Evolutionary conservation across 2,329 filamentous ascomycete species (phyloP).

Genomic region (Aspergillus glaucus): DNA sequence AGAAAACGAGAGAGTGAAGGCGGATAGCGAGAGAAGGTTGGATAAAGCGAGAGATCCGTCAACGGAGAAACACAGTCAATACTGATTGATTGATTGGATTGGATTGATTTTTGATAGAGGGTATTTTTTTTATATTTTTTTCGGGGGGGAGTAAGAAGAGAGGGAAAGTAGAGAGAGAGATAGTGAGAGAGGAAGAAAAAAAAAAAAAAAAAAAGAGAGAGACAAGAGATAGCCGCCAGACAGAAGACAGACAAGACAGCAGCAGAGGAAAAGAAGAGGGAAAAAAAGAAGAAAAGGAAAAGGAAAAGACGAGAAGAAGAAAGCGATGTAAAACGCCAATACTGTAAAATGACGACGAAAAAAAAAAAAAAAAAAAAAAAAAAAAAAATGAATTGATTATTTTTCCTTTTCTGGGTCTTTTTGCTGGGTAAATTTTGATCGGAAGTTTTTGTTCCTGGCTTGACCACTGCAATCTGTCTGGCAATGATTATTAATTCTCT

Average conservation of each 20-base stretch:
- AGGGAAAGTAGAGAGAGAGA: conserved; percentile 3
- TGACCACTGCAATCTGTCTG: background rate
- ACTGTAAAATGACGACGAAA: no score
- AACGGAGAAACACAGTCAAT: background rate
- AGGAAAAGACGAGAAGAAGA: background rate
- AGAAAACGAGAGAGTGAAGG: conserved; percentile 1
- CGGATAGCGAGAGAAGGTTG: background rate
- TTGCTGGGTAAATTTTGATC: conserved; percentile 6
- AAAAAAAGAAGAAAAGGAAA: conserved; percentile 1
- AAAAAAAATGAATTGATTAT: conserved; percentile 2
- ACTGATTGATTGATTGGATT: no score
- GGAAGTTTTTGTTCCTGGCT: conserved; percentile 16
- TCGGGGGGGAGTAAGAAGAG: no score
- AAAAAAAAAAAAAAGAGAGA: background rate
- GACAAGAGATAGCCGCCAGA: conserved; percentile 1
- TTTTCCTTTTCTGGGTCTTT: background rate
- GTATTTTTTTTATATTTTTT: no score
- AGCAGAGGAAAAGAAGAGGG: background rate
- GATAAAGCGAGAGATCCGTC: background rate
- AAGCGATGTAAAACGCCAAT: background rate
- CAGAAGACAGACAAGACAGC: background rate
- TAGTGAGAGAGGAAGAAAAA: no score
- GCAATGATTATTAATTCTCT: no score
- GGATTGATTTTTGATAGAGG: no score
- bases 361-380: background rate